A percentile compares a stretch with the other conserved stretches of the same genome.
These are phyloP conservation scores for Penicillium olsonii DNA, from an alignment of 2,329 filamentous ascomycete genomes.

Conservation along the genomic window DNA sequence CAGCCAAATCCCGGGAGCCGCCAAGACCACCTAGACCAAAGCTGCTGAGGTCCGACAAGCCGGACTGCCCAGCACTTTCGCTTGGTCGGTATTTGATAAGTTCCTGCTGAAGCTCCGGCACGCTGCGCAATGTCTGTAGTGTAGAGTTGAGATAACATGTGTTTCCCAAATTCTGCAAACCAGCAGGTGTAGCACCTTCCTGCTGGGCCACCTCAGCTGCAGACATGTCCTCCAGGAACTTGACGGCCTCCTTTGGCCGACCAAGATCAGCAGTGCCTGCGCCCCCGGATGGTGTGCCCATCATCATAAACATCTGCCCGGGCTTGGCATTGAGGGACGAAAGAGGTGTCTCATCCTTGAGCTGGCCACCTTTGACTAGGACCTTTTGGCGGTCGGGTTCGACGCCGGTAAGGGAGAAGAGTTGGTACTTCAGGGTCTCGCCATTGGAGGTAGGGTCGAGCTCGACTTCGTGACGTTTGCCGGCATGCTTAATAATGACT, in stretches of 20 bases:
- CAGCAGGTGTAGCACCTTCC: slow-evolving; percentile 82
- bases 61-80: slow-evolving; percentile 33
- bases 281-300: slow-evolving; percentile 79
- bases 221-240: slow-evolving; percentile 97
- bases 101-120: slow-evolving; percentile 86
- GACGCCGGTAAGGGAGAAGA: slow-evolving; percentile 92
- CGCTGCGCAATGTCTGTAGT: slow-evolving; percentile 82
- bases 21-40: slow-evolving; percentile 61
- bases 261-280: slow-evolving; percentile 61
- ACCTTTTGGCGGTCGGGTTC: slow-evolving; percentile 97
- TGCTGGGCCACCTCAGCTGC: slow-evolving; percentile 84
- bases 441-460: slow-evolving; percentile 81
- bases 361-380: slow-evolving; percentile 86
- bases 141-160: slow-evolving; percentile 99
- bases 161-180: slow-evolving; percentile 89
- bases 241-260: slow-evolving; percentile 74
- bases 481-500: slow-evolving; percentile 94
- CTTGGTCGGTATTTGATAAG: slow-evolving; percentile 63
- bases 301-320: slow-evolving; percentile 90
- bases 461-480: slow-evolving; percentile 93
- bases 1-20: slow-evolving; percentile 69
- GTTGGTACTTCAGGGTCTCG: slow-evolving; percentile 92
- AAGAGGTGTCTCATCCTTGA: slow-evolving; percentile 93
- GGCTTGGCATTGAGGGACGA: slow-evolving; percentile 81
- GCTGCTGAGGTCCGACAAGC: slow-evolving; percentile 50